Base-by-base conservation (phyloP, 208 protist species). In the Leishmania gerbilli region DNA sequence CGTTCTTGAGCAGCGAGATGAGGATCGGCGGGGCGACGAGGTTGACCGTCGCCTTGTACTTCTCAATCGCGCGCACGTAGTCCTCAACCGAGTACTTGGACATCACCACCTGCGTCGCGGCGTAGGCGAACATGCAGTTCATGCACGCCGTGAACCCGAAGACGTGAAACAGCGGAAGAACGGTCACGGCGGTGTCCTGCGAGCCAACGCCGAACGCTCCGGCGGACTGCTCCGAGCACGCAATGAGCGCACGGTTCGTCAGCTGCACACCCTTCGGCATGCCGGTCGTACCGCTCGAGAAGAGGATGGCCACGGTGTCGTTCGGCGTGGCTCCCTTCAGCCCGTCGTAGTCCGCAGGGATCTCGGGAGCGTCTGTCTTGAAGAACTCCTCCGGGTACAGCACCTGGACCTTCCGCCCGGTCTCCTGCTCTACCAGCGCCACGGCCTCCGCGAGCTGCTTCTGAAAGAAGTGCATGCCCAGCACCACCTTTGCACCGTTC, bases 91-190 rank as follows among this genome's bases (percentile, higher is more conserved):
- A 74, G 84, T 93, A 98, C 53, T 82, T 84, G 31, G 79, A 76
- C 69, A 96, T 68, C 7, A 83, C 71, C 8, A 97, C 82, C 40
- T 91, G 79, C 53, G 56, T 87, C 11, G 47, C 67, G 5, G 82
- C 81, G 19, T 37, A 21, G 42, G 74, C 62, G 37, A 97, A 76
- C 31, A 81, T 51, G 49, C 58, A 53, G 62, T 79, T 82, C 53
- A 95, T n/a, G 55, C 84, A 79, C 21, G 87, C 51, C 8, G 93
- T 89, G 71, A 97, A 85, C 27, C 90, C 94, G 80, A 93, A 96
- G 72, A 97, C 95, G 87, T 98, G 95, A 67, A 91, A 98, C 17
- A 91, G 86, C n/a, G 93, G 95, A 8, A 98, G 71, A 19, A 96
- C 76, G 74, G 84, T 77, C 51, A 97, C 42, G 4, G 74, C 51